Base-by-base conservation (phyloP, 2,329 filamentous ascomycete genomes). In the Fusarium sp. region DNA sequence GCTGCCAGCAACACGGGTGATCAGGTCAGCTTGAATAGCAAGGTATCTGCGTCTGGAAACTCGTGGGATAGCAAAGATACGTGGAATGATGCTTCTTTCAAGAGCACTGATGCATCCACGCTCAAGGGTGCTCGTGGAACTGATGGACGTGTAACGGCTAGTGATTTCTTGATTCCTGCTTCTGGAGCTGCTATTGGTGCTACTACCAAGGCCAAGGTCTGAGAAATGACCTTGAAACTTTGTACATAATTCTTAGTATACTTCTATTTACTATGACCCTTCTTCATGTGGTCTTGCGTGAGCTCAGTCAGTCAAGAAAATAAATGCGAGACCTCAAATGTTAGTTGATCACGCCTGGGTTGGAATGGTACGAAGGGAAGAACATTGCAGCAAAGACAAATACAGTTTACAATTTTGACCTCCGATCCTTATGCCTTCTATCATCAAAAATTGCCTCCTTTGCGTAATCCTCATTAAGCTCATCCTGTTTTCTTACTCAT, bases 161-260 rank as follows among this genome's bases (percentile, higher is more conserved):
- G 83, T 61, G 74, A 83, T 44, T 86, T 86, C 72, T 72, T 86
- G 71, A 69, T 85, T 16, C 83, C 84, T 7, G 79, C 76, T 6
- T 79, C 76, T 44, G 84, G 75, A 4, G 50, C 63, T 21, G 63
- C 69, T 15, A 73, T 78, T 58, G 76, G 76, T 16, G 76, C 76
- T 18, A 78, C 74, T 7, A 78, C 76, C 6, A 73, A 57, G 46
- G 49, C 60, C 2, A 64, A 70, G 23, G 10, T 73, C 18, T 60
- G 44, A 52, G 15, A 5, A 11, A 10, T 10, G 3, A 3, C 11
- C 28, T 30, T 4, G 1, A 8, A 9, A 18, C 1, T 13, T n/a
- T 67, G 40, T 43, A 23, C 6, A 62, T 44, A 12, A 15, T 32
- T 57, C 23, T 40, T 6, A 21, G 12, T 2, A 32, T n/a, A 37